phyloP scores from a whole-genome alignment of 1,139 yeast genomes.

The Saccharomyces hybrid region DNA sequence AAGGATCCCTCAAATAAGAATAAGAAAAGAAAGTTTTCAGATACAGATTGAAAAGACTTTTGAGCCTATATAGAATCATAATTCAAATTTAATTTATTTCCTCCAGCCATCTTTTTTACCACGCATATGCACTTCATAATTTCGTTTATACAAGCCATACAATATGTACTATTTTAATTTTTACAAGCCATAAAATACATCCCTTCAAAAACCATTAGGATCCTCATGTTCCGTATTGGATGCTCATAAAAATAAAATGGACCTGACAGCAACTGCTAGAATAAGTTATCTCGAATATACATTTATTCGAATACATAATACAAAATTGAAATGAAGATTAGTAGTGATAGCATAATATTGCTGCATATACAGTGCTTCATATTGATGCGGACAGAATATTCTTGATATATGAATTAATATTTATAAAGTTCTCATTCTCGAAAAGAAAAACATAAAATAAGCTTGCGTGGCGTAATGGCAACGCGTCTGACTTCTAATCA shows the following conservation, averaged over 20 bases:
- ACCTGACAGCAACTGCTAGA: background rate
- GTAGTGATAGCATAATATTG: background rate
- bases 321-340: background rate
- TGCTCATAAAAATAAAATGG: background rate
- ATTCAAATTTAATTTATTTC: background rate
- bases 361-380: background rate
- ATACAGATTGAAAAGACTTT: background rate
- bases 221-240: background rate
- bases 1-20: constrained; percentile 7
- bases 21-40: background rate
- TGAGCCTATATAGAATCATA: background rate
- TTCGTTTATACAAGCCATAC: background rate
- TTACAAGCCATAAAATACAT: background rate
- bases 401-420: background rate
- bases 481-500: constrained; percentile 56
- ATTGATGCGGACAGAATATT: background rate
- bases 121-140: background rate
- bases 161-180: background rate
- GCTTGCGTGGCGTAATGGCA: constrained; percentile 50
- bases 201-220: background rate
- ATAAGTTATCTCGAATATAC: background rate
- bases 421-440: too few species aligned
- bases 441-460: too few species aligned
- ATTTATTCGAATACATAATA: background rate
- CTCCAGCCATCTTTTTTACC: background rate